phyloP scores from a whole-genome alignment of 129 eudicot species.

The Chrysanthemum lavandulifolium region DNA sequence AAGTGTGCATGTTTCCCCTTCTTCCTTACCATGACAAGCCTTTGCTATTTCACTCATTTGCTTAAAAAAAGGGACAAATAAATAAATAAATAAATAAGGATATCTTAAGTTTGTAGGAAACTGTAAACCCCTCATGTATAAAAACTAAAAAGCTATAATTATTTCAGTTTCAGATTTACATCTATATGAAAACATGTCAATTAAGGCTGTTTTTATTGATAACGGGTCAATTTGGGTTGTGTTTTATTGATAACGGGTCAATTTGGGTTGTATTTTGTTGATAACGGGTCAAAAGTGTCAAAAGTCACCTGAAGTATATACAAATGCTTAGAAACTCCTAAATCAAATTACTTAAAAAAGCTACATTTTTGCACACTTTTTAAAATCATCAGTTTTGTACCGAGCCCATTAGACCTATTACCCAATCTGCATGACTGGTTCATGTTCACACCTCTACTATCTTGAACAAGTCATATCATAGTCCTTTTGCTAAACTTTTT shows the following conservation, averaged over 20 bases:
- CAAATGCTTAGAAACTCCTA: not conserved
- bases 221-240: too few species aligned
- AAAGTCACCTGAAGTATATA: not conserved
- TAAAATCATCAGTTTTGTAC: not conserved
- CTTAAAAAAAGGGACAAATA: too few species aligned
- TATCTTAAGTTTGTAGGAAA: too few species aligned
- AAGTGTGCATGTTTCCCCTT: too few species aligned
- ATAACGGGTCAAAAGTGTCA: not conserved
- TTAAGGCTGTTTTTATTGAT: not conserved
- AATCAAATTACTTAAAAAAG: too few species aligned
- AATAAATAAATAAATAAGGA: too few species aligned
- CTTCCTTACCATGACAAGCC: too few species aligned
- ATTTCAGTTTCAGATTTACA: too few species aligned
- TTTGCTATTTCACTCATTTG: too few species aligned
- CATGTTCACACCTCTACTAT: not conserved
- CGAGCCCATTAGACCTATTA: not conserved
- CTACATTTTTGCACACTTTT: not conserved
- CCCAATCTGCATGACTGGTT: not conserved
- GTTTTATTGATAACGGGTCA: not conserved
- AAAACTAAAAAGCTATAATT: too few species aligned
- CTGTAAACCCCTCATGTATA: too few species aligned
- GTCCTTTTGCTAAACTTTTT: constrained; percentile 6
- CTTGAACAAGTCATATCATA: not conserved
- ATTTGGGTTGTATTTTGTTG: not conserved
- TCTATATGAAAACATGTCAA: too few species aligned